phyloP scores from a whole-genome alignment of 352 stramenopile genomes.

The Phytophthora agathidicida region DNA sequence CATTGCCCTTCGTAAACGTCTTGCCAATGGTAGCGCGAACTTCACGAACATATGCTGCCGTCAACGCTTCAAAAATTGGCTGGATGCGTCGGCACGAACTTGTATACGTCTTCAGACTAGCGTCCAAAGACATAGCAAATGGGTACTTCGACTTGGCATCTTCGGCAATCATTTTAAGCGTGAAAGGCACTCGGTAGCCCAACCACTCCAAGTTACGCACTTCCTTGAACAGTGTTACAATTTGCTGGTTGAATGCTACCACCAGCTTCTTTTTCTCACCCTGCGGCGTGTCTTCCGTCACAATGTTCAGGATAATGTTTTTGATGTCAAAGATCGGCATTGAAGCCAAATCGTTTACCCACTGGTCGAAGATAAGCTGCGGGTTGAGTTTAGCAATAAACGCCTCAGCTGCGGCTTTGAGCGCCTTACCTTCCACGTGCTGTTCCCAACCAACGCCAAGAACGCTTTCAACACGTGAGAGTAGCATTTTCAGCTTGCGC shows the following conservation, averaged over 20 bases:
- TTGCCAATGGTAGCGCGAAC: constrained; percentile 88
- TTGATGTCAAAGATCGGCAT: constrained; percentile 93
- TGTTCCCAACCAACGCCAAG: constrained; percentile 98
- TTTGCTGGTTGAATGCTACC: constrained; percentile 97
- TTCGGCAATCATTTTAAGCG: constrained; percentile 94
- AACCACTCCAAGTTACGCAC: constrained; percentile 99
- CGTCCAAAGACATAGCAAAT: constrained; percentile 97
- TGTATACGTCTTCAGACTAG: constrained; percentile 95
- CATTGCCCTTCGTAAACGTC: constrained; percentile 88
- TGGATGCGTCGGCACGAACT: constrained; percentile 80
- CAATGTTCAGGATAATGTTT: constrained; percentile 92
- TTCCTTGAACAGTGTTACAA: constrained; percentile 98
- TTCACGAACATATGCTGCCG: constrained; percentile 77
- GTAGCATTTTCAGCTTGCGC: constrained; percentile 96
- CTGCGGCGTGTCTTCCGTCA: constrained; percentile 77
- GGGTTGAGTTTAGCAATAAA: constrained; percentile 90
- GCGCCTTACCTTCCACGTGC: constrained; percentile 95
- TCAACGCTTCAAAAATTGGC: constrained; percentile 83
- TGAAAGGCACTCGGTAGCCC: constrained; percentile 96
- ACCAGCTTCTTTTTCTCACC: constrained; percentile 81
- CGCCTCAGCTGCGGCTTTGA: constrained; percentile 92
- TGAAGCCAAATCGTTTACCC: constrained; percentile 92
- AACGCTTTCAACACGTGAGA: constrained; percentile 97
- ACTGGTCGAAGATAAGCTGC: constrained; percentile 95
- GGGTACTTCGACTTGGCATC: constrained; percentile 98